Conservation (phyloP, 2,329 filamentous ascomycete genomes). For the Colletotrichum agaves region DNA sequence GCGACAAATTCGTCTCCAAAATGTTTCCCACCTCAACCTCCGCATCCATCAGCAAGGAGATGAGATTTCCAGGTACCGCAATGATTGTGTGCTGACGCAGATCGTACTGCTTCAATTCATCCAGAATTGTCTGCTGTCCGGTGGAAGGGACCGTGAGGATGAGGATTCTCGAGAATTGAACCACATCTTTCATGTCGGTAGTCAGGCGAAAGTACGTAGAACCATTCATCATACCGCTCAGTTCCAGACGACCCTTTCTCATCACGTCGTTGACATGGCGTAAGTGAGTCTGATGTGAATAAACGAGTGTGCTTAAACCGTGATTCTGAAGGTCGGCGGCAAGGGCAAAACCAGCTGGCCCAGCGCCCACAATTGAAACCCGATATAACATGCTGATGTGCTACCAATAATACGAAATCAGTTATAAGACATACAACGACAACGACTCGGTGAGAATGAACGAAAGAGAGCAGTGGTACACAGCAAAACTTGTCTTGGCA, state of each 20-base stretch:
- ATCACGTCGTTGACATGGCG: conserved; percentile 20
- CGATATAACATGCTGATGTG: not conserved
- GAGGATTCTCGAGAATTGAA: conserved; percentile 17
- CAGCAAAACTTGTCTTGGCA: too few species aligned
- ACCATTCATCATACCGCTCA: conserved; percentile 22
- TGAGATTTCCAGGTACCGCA: conserved; percentile 18
- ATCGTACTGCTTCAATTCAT: conserved; percentile 13
- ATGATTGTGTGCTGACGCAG: conserved; percentile 13
- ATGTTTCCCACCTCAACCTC: conserved; percentile 17
- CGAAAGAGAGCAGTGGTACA: not conserved
- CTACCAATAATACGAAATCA: not conserved
- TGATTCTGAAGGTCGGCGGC: conserved; percentile 21
- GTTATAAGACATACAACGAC: not conserved
- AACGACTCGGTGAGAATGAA: not conserved
- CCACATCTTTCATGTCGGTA: conserved; percentile 18
- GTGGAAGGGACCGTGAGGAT: conserved; percentile 26
- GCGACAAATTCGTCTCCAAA: conserved; percentile 25
- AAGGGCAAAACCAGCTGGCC: conserved; percentile 29
- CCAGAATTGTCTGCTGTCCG: conserved; percentile 20
- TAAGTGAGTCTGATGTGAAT: conserved; percentile 23
- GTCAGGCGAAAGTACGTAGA: conserved; percentile 9
- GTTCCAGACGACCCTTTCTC: conserved; percentile 4
- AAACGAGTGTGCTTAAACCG: conserved; percentile 4
- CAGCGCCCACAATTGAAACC: conserved; percentile 20
- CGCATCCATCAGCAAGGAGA: conserved; percentile 12